These are phyloP conservation scores for Lachnellula arida DNA, from an alignment of 2,329 filamentous ascomycete species.

Conservation along the genomic window DNA sequence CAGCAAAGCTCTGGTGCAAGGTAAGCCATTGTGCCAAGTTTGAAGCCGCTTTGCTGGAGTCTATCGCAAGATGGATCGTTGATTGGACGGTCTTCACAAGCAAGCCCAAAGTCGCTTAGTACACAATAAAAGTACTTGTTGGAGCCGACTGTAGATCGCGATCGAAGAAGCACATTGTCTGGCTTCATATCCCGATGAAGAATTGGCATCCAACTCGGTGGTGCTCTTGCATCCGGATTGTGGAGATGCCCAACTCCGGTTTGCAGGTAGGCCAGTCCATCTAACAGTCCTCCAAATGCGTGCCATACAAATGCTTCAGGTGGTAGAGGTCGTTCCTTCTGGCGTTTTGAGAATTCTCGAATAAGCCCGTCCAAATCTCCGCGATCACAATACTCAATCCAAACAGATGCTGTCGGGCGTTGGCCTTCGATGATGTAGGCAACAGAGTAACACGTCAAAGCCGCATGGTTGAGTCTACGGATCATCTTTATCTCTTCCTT, in stretches of 20 bases:
- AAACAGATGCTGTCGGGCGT: constrained; percentile 17
- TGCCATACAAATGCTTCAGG: constrained; percentile 29
- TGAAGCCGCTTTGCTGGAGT: background rate
- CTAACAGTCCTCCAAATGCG: constrained; percentile 23
- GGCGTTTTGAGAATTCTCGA: constrained; percentile 11
- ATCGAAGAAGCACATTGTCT: constrained; percentile 28
- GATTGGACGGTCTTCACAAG: constrained; percentile 13
- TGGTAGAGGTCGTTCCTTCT: background rate
- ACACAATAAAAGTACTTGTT: constrained; percentile 26
- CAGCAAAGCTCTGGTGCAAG: constrained; percentile 24
- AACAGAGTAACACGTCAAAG: constrained; percentile 19
- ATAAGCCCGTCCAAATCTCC: constrained; percentile 25
- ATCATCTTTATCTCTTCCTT: constrained; percentile 22
- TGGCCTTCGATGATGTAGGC: constrained; percentile 16
- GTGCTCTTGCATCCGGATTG: constrained; percentile 1
- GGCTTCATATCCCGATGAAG: constrained; percentile 30
- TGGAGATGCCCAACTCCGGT: constrained; percentile 10
- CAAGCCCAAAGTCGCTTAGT: constrained; percentile 28
- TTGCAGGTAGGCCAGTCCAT: constrained; percentile 27
- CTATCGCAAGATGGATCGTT: constrained; percentile 6
- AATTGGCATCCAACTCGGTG: constrained; percentile 21
- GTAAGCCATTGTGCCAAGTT: constrained; percentile 13
- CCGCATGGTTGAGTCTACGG: constrained; percentile 18
- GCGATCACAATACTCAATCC: constrained; percentile 29
- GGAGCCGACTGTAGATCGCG: constrained; percentile 17